Base-by-base conservation (phyloP, 345 rosid species). In the Moricandia arvensis region DNA sequence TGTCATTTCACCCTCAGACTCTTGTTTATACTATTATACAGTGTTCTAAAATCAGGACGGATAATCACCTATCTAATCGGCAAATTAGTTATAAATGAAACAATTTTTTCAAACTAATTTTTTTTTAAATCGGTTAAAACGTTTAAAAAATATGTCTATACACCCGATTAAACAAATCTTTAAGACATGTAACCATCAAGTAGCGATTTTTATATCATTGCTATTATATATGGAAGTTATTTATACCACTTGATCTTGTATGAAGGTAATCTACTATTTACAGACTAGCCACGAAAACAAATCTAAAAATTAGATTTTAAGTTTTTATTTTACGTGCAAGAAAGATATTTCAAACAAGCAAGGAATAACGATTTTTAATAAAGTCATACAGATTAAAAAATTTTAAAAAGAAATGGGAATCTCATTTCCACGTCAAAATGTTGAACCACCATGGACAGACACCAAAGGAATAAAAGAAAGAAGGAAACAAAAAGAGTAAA, bases 341-440 rank as follows among this genome's bases (percentile, higher is more conserved):
- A 65, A 77, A 47, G 80, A 47, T 71, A 65, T 49, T 34, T 26
- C 67, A 77, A 58, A 66, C 76, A 77, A 72, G 76, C 73, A 71
- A 77, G 73, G 80, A 72, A 77, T 77, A 72, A 26, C 1, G 1
- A 59, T 59, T 43, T 71, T 66, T 59, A 68, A 3, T 66, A 77
- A 77, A 77, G 80, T 2, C 68, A 72, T 35, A 66, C 35, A 47
- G 30, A 47, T 58, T 47, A 77, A 66, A 59, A 58, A n/a, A n/a
- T n/a, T n/a, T 24, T 24, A 71, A 77, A 72, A 53, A 77, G 73
- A 77, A 34, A 66, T 11, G 60, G 59, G 76, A 77, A 72, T 66
- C 76, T 71, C 45, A 59, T 59, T 77, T 77, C 80, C 80, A 77
- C 68, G 80, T 77, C 80, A 77, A 77, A 72, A 77, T 77, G 80